Conservation (phyloP, 169 alveolate species). For the Besnoitia besnoiti region DNA sequence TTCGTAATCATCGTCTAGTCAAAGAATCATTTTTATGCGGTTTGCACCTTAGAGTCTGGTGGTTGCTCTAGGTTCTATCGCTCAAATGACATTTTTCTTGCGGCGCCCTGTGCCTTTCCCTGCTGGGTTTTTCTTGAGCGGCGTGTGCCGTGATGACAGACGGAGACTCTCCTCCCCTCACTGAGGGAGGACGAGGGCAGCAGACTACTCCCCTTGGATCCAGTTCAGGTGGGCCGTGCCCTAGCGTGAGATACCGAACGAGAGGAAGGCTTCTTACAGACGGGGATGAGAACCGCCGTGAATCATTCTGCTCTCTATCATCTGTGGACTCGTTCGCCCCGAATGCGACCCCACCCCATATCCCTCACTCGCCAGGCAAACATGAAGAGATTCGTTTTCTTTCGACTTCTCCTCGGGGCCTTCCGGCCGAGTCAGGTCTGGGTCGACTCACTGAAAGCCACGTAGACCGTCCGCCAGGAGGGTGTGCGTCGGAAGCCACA, state of each 20-base stretch:
- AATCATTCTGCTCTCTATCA: neutral
- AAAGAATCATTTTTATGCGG: too few species aligned
- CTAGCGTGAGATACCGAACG: neutral
- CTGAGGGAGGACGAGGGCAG: neutral
- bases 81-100: neutral
- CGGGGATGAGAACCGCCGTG: neutral
- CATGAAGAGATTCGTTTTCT: neutral
- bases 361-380: neutral
- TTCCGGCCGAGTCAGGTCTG: neutral
- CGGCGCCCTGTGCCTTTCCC: neutral
- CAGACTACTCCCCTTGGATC: neutral
- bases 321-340: constrained; percentile 2
- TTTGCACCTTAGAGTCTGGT: neutral
- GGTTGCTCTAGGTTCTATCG: neutral
- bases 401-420: neutral
- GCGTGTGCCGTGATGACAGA: neutral
- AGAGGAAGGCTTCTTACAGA: neutral
- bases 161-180: neutral
- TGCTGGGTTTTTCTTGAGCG: neutral
- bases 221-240: neutral
- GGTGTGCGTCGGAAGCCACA: neutral
- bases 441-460: neutral
- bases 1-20: too few species aligned
- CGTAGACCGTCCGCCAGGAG: neutral
- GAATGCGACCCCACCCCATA: neutral